A percentile compares a stretch with the other conserved stretches of the same genome.
Conservation (phyloP, 2,329 filamentous ascomycete species). For the Ophiostoma sp. region DNA sequence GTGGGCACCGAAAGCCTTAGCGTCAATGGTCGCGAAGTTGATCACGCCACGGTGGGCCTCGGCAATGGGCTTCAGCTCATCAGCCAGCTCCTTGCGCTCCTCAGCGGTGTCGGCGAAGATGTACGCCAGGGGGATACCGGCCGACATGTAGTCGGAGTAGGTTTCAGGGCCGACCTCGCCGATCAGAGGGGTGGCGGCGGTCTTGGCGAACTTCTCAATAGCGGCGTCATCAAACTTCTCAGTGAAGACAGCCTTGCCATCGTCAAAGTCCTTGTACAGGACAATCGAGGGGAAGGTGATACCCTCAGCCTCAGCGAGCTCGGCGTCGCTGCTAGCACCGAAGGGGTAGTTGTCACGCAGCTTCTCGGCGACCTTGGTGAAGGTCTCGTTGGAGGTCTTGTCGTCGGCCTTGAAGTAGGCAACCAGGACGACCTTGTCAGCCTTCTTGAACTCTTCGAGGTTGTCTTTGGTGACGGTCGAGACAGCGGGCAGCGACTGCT, state of each 20-base stretch:
- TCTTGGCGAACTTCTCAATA: constrained; percentile 81
- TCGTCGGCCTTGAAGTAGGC: constrained; percentile 80
- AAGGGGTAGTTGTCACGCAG: constrained; percentile 92
- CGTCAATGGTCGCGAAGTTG: constrained; percentile 98
- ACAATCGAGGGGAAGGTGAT: constrained; percentile 84
- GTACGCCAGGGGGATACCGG: constrained; percentile 91
- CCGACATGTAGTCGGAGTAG: constrained; percentile 90
- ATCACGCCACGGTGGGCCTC: constrained; percentile 90
- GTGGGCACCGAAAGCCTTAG: constrained; percentile 90
- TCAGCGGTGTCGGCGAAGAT: constrained; percentile 93
- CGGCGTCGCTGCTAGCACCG: constrained; percentile 79
- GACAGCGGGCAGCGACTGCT: constrained; percentile 93
- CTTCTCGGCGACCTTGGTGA: constrained; percentile 68
- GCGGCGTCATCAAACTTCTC: constrained; percentile 79
- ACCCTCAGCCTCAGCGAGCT: constrained; percentile 84
- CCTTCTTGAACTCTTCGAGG: constrained; percentile 93
- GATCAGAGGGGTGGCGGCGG: constrained; percentile 81
- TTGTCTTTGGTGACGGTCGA: constrained; percentile 78
- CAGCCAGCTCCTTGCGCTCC: constrained; percentile 78
- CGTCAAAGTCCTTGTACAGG: constrained; percentile 97
- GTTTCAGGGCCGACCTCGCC: constrained; percentile 97
- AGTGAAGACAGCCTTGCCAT: constrained; percentile 83
- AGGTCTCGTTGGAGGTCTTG: constrained; percentile 86
- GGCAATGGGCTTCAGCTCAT: constrained; percentile 79
- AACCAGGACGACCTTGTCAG: constrained; percentile 94